phyloP scores from a whole-genome alignment of 495 filamentous ascomycete species.

The Hypoxylon rickii region DNA sequence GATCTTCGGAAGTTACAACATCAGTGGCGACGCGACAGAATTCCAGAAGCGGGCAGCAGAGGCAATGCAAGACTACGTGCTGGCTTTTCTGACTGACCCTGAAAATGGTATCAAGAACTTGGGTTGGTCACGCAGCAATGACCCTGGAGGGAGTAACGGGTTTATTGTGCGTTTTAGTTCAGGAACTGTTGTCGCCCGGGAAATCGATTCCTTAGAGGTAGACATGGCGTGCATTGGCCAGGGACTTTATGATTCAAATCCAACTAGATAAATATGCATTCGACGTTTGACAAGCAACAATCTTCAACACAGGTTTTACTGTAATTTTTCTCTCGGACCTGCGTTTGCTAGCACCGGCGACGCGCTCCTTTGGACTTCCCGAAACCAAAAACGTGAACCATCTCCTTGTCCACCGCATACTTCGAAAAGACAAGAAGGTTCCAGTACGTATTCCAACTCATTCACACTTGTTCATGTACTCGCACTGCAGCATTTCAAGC shows the following conservation, averaged over 20 bases:
- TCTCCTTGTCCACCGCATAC: neutral
- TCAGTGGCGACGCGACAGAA: constrained; percentile 35
- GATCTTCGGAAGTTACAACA: constrained; percentile 50
- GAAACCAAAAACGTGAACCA: neutral
- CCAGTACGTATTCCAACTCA: too few relatives aligned
- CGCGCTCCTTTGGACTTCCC: neutral
- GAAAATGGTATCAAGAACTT: constrained; percentile 37
- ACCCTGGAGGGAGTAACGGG: neutral
- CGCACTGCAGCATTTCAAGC: too few relatives aligned
- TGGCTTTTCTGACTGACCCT: constrained; percentile 51
- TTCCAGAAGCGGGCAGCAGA: constrained; percentile 44
- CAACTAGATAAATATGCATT: constrained; percentile 3
- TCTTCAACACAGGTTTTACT: neutral
- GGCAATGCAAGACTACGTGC: constrained; percentile 49
- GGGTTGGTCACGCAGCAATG: constrained; percentile 23
- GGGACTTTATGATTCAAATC: constrained; percentile 21
- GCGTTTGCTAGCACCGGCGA: neutral
- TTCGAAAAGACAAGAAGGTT: neutral
- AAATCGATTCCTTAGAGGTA: constrained; percentile 28
- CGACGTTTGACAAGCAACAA: neutral
- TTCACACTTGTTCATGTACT: too few relatives aligned
- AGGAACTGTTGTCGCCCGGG: constrained; percentile 9
- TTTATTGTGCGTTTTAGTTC: constrained; percentile 28
- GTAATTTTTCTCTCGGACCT: too few relatives aligned
- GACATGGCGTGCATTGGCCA: constrained; percentile 31